Evolutionary conservation across 129 eudicot species (phyloP), one percentile per base, ranked within the genome.

Genomic region (Heracleum sosnowskyi): DNA sequence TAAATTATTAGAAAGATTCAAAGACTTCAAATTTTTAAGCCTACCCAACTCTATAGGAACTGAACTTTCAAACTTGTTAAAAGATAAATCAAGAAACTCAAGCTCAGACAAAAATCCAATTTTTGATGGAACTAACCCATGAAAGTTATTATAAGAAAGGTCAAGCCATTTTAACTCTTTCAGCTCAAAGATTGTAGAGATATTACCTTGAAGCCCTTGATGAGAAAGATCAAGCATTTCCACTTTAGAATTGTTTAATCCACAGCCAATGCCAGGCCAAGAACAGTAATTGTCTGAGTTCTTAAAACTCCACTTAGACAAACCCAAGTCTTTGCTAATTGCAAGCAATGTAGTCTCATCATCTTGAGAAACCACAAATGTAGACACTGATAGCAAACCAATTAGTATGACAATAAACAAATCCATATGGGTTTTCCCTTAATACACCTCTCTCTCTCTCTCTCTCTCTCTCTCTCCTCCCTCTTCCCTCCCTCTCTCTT

Each of bases 51-150:
- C 97, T 35, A 28, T 22, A 63, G 99, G 99, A 51, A 96, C 87
- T 62, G 83, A 80, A 70, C 90, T 86, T 24, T 75, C 93, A 85
- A 96, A 90, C 81, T 85, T 90, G 73, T 96, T 96, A 77, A 83
- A 89, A 24, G 97, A 92, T 46, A 96, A 90, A 96, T 96, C 99
- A 90, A 96, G 97, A 92, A 92, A 89, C 85, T 96, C 90, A 79
- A 96, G 97, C 83, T 86, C 84, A 40, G 90, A 83, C 37, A 96
- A 84, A 41, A 92, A 79, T 64, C 97, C 97, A 79, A 96, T 79
- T 69, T 83, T 79, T 66, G 78, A 84, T 49, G 97, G 99, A 51
- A 96, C 87, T 78, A 83, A 53, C 33, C 97, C 99, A 85, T 89
- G 88, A 76, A 96, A 92, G 40, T 85, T 83, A 84, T 96, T 96